These are phyloP conservation scores for Suillus subalutaceus DNA, from an alignment of 768 basidiomycete genomes.

Conservation along the genomic window DNA sequence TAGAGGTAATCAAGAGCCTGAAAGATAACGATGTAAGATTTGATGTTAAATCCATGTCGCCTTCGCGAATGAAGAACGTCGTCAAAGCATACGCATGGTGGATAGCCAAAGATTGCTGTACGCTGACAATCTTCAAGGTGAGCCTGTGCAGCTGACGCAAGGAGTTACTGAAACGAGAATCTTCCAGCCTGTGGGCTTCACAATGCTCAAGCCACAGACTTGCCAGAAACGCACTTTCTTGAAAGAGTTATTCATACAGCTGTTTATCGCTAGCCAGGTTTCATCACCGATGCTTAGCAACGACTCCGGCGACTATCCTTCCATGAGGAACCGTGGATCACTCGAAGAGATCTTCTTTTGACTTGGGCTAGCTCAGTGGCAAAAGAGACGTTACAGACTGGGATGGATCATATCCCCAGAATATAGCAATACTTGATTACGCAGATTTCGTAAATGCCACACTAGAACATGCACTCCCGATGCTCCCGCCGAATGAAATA, in stretches of 20 bases:
- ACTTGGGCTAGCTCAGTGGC: too few species aligned
- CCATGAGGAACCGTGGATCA: slow-evolving; percentile 55
- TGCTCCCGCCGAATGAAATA: slow-evolving; percentile 78
- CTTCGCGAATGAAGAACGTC: slow-evolving; percentile 65
- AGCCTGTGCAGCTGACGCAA: slow-evolving; percentile 4
- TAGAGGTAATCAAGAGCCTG: slow-evolving; percentile 68
- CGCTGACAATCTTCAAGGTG: slow-evolving; percentile 85
- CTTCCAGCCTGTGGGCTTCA: slow-evolving; percentile 85
- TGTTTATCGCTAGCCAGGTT: slow-evolving; percentile 77
- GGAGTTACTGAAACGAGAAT: background rate
- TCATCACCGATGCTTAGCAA: slow-evolving; percentile 61
- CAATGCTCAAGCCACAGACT: slow-evolving; percentile 59
- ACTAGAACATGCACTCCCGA: slow-evolving; percentile 68
- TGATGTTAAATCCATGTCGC: slow-evolving; percentile 58
- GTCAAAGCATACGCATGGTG: slow-evolving; percentile 92
- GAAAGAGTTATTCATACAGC: slow-evolving; percentile 63
- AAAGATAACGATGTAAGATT: slow-evolving; percentile 48
- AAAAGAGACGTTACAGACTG: too few species aligned
- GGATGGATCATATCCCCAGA: too few species aligned
- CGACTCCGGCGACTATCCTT: slow-evolving; percentile 38
- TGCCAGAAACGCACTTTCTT: slow-evolving; percentile 58
- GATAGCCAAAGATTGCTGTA: slow-evolving; percentile 81
- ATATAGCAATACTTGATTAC: slow-evolving; percentile 18
- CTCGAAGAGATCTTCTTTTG: slow-evolving; percentile 81
- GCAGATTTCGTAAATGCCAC: slow-evolving; percentile 64